Percentiles rank a stretch among this genome's conserved stretches.
phyloP scores from a whole-genome alignment of 2,329 filamentous ascomycete genomes.

The Hypoxylon sp. region DNA sequence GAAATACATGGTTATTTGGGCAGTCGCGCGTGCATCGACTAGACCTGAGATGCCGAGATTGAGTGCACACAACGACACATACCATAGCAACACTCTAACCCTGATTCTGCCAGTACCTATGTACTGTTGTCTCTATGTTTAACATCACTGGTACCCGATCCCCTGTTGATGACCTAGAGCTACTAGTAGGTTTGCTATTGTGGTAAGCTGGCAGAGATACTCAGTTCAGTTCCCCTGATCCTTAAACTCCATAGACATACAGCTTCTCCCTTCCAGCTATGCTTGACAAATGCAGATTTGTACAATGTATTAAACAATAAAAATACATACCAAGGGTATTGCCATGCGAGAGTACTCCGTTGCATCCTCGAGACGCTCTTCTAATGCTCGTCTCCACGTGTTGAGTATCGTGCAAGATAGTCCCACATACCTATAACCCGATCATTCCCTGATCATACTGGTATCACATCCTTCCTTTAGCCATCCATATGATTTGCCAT shows the following conservation, averaged over 20 bases:
- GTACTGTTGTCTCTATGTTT: not conserved
- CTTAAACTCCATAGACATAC: slow-evolving; percentile 1
- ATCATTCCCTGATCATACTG: slow-evolving; percentile 46
- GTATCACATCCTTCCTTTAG: slow-evolving; percentile 45
- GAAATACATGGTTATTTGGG: not conserved
- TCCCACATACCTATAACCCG: slow-evolving; percentile 44
- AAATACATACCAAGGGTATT: slow-evolving; percentile 52
- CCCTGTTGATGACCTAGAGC: not conserved
- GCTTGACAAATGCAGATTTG: slow-evolving; percentile 40
- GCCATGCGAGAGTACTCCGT: slow-evolving; percentile 39
- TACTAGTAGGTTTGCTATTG: not conserved
- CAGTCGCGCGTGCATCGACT: not conserved
- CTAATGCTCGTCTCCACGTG: slow-evolving; percentile 35
- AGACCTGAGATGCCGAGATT: not conserved
- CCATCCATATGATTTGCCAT: slow-evolving; percentile 39
- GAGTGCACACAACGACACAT: not conserved
- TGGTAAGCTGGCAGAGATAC: not conserved
- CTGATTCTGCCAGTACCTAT: not conserved
- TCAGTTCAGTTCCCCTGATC: slow-evolving; percentile 4
- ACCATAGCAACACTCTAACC: not conserved
- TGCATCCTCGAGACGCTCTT: slow-evolving; percentile 33
- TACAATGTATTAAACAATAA: slow-evolving; percentile 51
- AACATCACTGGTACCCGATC: not conserved
- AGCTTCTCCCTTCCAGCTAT: slow-evolving; percentile 19
- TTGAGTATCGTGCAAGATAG: slow-evolving; percentile 36